Evolutionary conservation across 768 basidiomycete genomes (phyloP).

Genomic region (Auricularia cornea): DNA sequence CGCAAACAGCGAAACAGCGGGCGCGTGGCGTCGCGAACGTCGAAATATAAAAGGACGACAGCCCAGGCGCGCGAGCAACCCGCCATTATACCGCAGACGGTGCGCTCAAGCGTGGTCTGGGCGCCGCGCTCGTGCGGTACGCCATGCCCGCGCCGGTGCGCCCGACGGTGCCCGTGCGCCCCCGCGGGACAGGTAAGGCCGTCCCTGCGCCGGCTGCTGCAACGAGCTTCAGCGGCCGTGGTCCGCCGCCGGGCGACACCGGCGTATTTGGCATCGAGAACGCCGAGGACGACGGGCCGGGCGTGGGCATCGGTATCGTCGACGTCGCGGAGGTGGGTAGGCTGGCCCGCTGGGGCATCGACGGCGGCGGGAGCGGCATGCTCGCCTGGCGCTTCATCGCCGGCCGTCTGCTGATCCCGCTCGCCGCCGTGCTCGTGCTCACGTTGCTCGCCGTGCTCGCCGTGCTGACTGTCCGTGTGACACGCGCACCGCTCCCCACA

Average conservation of each 20-base stretch:
- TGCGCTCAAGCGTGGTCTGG: too few relatives aligned
- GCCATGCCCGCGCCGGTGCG: not conserved
- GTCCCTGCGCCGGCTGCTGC: not conserved
- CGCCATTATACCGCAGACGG: too few relatives aligned
- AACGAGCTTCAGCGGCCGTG: not conserved
- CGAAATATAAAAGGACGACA: too few relatives aligned
- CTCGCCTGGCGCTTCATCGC: conserved; percentile 11
- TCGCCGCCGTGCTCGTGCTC: not conserved
- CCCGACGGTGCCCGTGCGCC: not conserved
- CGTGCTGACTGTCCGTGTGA: not conserved
- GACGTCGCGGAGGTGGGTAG: not conserved
- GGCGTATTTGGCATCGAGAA: not conserved
- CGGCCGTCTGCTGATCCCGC: not conserved
- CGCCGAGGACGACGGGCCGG: not conserved
- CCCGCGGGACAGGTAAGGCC: not conserved
- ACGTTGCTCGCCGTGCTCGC: not conserved
- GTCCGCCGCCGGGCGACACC: not conserved
- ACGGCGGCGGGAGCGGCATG: conserved; percentile 44
- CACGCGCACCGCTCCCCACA: not conserved
- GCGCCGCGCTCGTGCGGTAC: not conserved
- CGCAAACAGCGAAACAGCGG: too few relatives aligned
- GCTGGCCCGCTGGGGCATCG: not conserved
- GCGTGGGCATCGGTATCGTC: not conserved
- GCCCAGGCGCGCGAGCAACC: too few relatives aligned
- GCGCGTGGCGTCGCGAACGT: too few relatives aligned